Evolutionary conservation across 2,329 filamentous ascomycete species (phyloP).

Genomic region (Coleophoma cylindrospora): DNA sequence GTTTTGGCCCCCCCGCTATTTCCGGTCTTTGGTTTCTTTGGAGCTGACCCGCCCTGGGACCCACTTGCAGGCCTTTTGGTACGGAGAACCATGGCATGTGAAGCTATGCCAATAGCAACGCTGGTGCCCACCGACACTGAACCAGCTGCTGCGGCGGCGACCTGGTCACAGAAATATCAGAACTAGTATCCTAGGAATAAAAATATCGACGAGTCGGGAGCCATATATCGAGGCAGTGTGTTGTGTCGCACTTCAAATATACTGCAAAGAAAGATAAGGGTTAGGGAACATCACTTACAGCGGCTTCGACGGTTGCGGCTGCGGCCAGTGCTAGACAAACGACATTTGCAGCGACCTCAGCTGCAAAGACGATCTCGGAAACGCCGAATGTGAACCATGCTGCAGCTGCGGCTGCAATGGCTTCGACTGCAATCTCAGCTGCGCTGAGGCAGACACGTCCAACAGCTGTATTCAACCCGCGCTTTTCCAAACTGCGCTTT

Average conservation of each 20-base stretch:
- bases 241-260: background rate
- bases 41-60: no score
- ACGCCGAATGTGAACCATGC: constrained; percentile 5
- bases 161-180: no score
- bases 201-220: no score
- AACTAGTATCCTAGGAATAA: no score
- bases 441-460: constrained; percentile 1
- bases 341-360: constrained; percentile 4
- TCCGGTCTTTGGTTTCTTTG: no score
- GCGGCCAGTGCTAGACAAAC: constrained; percentile 3
- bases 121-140: no score
- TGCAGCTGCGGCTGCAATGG: constrained; percentile 1
- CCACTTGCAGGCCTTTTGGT: no score
- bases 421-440: constrained; percentile 3
- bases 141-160: no score
- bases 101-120: no score
- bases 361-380: constrained; percentile 2
- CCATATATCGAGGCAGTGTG: no score
- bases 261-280: background rate
- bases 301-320: constrained; percentile 1
- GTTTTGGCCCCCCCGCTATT: no score
- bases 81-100: no score
- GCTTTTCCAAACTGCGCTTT: background rate
- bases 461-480: background rate
- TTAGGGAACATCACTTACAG: constrained; percentile 1